Evolutionary conservation across 306 rosid genomes (phyloP), one percentile per base, ranked within the genome.

Genomic region (Rubus idaeus): DNA sequence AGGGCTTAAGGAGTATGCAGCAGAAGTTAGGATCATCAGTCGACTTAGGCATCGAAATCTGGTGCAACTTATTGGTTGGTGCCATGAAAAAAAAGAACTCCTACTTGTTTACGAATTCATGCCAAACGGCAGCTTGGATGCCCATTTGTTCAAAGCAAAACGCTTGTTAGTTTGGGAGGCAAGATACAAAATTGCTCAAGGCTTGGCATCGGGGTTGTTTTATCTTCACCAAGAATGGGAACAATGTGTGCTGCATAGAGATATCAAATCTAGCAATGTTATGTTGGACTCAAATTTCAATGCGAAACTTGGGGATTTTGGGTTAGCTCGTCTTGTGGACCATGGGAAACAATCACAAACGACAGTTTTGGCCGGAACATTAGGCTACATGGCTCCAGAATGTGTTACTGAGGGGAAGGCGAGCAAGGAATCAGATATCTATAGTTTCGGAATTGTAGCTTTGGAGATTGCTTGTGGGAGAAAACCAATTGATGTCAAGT

Each of bases 311-410:
- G 85, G 87, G 16, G 81, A 77, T 63, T 85, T 85, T 21, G 82
- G 88, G 14, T 26, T 76, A 6, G 86, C 88, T 4, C 65, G 71
- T 55, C 8, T 82, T 17, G 84, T 68, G 5, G 86, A 82, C 23
- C 82, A 79, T 35, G 76, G 65, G 66, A 70, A 77, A 9, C 58
- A 68, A n/a, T 71, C 81, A 51, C 61, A 79, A 16, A 66, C 73
- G 5, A 77, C 83, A 1, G 10, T 3, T 16, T 1, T 51, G 8
- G 86, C 60, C 0, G 87, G 82, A 14, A 87, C 82, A 0, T 21
- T 41, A 53, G 90, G 90, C n/a, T 82, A 84, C 75, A 41, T 87
- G 5, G 85, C 85, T 4, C 83, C 86, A 0, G 85, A 84, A 56
- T 82, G 62, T 45, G 0, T 82, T 5, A 79, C 6, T 0, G 53